Conservation (phyloP, 2,329 filamentous ascomycete species). For the Xylariaceae sp. region DNA sequence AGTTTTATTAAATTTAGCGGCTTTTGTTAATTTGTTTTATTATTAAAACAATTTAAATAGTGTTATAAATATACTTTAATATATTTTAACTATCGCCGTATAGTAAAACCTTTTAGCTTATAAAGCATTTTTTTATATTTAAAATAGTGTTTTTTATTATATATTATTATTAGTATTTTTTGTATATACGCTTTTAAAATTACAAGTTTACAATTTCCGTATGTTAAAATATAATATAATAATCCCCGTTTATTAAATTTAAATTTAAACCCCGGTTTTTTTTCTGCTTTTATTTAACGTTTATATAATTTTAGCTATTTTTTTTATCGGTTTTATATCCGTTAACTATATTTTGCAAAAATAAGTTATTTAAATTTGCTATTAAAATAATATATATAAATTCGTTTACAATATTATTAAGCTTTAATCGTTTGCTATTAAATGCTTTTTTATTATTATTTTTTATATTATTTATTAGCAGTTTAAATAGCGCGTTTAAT, state of each 20-base stretch:
- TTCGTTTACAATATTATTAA: slow-evolving; percentile 2
- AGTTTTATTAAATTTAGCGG: not conserved
- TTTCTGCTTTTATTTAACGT: not conserved
- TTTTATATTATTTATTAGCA: not conserved
- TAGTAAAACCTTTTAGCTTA: not conserved
- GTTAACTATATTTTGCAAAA: not conserved
- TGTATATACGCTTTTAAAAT: not conserved
- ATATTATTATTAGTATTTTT: not conserved
- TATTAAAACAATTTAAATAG: not conserved
- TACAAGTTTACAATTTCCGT: not conserved
- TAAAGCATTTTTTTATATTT: not conserved
- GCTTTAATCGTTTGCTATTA: not conserved
- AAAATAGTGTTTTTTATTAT: slow-evolving; percentile 5
- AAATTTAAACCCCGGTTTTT: not conserved
- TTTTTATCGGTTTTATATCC: not conserved
- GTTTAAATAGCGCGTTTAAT: not conserved
- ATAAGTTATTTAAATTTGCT: not conserved
- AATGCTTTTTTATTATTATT: not conserved
- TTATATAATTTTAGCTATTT: not conserved
- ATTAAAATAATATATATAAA: not conserved
- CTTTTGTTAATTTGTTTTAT: not conserved
- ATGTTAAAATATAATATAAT: not conserved
- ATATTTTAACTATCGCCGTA: not conserved
- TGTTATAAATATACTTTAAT: not conserved
- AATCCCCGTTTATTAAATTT: not conserved